Evolutionary conservation across 1,139 yeast species (phyloP).

Genomic region (Yamadazyma blattariae): DNA sequence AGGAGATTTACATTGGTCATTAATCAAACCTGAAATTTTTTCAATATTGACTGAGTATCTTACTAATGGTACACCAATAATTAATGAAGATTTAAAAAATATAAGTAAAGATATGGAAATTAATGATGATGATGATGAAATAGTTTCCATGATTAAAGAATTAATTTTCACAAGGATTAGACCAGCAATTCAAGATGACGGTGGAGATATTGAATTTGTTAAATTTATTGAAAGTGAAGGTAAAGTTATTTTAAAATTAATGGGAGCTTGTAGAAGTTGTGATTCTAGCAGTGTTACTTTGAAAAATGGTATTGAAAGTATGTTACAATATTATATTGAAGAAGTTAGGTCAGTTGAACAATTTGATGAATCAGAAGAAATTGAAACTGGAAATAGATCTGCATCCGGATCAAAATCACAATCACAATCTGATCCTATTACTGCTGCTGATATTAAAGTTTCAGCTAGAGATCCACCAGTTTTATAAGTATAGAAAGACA

Average conservation of each 20-base stretch:
- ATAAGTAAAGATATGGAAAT: conserved; percentile 37
- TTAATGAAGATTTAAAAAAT: conserved; percentile 30
- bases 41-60: conserved; percentile 80
- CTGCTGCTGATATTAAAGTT: conserved; percentile 17
- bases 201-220: conserved; percentile 78
- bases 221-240: conserved; percentile 62
- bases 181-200: conserved; percentile 90
- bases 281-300: conserved; percentile 73
- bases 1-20: conserved; percentile 60
- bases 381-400: conserved; percentile 25
- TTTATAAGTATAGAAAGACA: too few species aligned
- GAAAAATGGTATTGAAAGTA: conserved; percentile 77
- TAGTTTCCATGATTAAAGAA: conserved; percentile 89
- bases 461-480: conserved; percentile 42
- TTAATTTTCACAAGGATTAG: conserved; percentile 89
- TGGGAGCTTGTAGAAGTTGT: conserved; percentile 81
- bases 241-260: conserved; percentile 60
- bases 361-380: conserved; percentile 31
- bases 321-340: conserved; percentile 78
- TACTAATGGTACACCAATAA: conserved; percentile 68
- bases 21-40: conserved; percentile 85
- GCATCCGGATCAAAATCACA: too few species aligned
- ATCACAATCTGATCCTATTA: too few species aligned
- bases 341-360: conserved; percentile 72
- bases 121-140: conserved; percentile 67